phyloP scores from a whole-genome alignment of 2,329 filamentous ascomycete species.

The Ilyonectria destructans region DNA sequence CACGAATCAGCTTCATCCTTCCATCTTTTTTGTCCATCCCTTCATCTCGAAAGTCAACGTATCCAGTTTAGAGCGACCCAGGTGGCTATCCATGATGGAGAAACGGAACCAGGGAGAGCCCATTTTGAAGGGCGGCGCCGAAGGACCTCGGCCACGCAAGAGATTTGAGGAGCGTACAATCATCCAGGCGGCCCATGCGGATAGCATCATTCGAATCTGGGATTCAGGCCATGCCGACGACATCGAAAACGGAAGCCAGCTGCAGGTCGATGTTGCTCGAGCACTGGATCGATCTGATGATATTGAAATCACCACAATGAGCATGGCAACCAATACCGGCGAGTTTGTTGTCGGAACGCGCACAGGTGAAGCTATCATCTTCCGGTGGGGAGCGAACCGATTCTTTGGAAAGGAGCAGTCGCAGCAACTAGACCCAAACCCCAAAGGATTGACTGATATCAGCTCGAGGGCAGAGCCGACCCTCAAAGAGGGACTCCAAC shows the following conservation, averaged over 20 bases:
- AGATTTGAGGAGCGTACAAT: constrained; percentile 88
- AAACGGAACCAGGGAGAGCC: constrained; percentile 83
- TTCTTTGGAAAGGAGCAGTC: constrained; percentile 76
- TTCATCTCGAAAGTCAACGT: constrained; percentile 84
- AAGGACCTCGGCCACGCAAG: constrained; percentile 78
- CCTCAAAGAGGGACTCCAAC: constrained; percentile 86
- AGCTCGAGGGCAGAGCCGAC: constrained; percentile 78
- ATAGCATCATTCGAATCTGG: constrained; percentile 94
- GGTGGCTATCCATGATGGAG: constrained; percentile 95
- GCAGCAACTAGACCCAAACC: constrained; percentile 69
- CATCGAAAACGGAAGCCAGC: constrained; percentile 85
- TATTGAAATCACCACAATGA: constrained; percentile 84
- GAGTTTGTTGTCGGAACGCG: constrained; percentile 88
- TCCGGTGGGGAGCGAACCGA: constrained; percentile 88
- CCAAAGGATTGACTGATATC: constrained; percentile 83
- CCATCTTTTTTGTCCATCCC: constrained; percentile 89
- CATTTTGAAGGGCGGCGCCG: constrained; percentile 85
- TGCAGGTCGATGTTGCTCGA: constrained; percentile 90
- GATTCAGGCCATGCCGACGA: constrained; percentile 94
- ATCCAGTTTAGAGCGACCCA: constrained; percentile 81
- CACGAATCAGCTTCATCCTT: constrained; percentile 93
- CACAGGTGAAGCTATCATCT: constrained; percentile 89
- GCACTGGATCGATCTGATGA: constrained; percentile 86
- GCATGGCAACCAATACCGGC: constrained; percentile 84
- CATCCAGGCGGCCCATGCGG: constrained; percentile 88